These are phyloP conservation scores for Eucalyptus polybractea DNA, from an alignment of 345 rosid species.

Conservation along the genomic window DNA sequence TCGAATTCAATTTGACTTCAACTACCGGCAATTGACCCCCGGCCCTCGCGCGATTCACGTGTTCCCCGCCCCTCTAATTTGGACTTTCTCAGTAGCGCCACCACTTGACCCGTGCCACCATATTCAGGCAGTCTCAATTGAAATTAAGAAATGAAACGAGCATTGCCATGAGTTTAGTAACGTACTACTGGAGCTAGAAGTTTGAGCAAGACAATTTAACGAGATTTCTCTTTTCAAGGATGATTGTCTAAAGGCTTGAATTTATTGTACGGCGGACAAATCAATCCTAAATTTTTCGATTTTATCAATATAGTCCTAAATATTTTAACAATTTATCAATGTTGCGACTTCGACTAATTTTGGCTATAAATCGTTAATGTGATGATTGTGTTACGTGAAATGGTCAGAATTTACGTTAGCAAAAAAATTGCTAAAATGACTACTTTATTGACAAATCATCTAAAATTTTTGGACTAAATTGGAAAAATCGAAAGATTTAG, in stretches of 20 bases:
- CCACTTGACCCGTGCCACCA: not conserved
- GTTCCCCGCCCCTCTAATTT: not conserved
- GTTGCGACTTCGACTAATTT: rapidly evolving
- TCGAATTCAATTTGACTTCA: not conserved
- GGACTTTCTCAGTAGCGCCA: not conserved
- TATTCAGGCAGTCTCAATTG: not conserved
- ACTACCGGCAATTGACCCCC: not conserved
- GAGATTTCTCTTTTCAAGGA: not conserved
- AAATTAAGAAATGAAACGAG: not conserved
- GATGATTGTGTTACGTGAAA: rapidly evolving
- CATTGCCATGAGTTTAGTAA: not conserved
- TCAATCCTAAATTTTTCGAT: not conserved
- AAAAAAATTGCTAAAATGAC: not conserved
- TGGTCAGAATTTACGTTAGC: rapidly evolving
- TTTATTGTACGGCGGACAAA: not conserved
- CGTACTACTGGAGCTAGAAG: not conserved
- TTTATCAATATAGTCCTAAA: not conserved
- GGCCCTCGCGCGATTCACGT: not conserved
- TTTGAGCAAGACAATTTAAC: not conserved
- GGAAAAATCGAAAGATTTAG: too few species aligned
- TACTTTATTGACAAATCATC: not conserved
- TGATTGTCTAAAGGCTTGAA: not conserved
- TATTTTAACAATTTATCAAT: not conserved
- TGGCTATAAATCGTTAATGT: not conserved
- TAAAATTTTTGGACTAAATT: not conserved